Conservation (phyloP, 176 grass and related monocot genomes). For the Zizania latifolia region DNA sequence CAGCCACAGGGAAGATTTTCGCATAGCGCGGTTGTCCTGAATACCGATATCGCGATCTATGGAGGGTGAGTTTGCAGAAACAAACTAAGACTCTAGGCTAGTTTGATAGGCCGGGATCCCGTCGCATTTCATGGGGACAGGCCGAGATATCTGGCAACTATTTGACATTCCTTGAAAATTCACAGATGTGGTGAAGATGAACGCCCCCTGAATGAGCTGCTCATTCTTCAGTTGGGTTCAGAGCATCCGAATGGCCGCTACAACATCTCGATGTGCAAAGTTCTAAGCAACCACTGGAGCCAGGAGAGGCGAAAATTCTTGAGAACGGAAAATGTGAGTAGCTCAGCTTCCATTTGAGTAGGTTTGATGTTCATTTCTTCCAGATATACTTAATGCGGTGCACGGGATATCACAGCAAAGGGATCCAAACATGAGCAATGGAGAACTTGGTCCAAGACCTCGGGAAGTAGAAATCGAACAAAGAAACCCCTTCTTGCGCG, state of each 20-base stretch:
- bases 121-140: too few relatives aligned
- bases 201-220: constrained; percentile 77
- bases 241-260: constrained; percentile 92
- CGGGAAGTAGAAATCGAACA: constrained; percentile 43
- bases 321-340: constrained; percentile 45
- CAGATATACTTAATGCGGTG: background rate
- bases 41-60: constrained; percentile 80
- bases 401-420: constrained; percentile 33
- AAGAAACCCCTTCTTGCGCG: constrained; percentile 34
- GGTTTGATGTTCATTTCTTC: background rate
- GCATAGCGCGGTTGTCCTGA: constrained; percentile 64
- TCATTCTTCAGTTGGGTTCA: constrained; percentile 86
- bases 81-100: background rate
- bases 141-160: constrained; percentile 11
- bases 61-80: constrained; percentile 61
- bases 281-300: constrained; percentile 89
- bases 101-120: too few relatives aligned
- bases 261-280: constrained; percentile 95
- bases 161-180: constrained; percentile 6
- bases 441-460: constrained; percentile 35
- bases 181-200: constrained; percentile 88
- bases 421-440: constrained; percentile 29
- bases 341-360: background rate
- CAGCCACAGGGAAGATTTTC: constrained; percentile 90
- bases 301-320: constrained; percentile 75